These are phyloP conservation scores for Ramicandelaber brevisporus DNA, from an alignment of 192 early-diverging fungal species.

Conservation along the genomic window DNA sequence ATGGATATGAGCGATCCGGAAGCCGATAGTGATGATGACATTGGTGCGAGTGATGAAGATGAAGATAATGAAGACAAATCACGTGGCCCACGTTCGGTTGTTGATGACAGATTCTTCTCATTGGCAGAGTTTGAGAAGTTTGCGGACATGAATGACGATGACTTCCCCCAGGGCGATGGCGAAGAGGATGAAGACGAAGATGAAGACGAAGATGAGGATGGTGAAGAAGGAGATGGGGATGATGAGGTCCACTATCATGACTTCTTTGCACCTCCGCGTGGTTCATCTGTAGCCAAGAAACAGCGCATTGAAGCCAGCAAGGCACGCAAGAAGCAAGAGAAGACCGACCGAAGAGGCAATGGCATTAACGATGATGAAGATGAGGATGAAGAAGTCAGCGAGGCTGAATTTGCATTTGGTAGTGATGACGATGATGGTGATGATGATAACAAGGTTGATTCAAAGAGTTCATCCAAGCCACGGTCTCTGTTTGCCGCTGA, in stretches of 20 bases:
- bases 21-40: conserved; percentile 13
- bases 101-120: conserved; percentile 91
- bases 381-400: conserved; percentile 13
- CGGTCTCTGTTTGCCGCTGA: conserved; percentile 6
- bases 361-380: conserved; percentile 9
- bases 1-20: conserved; percentile 10
- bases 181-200: conserved; percentile 36
- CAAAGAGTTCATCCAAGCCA: conserved; percentile 4
- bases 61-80: conserved; percentile 10
- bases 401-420: conserved; percentile 23
- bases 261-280: conserved; percentile 51
- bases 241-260: conserved; percentile 58
- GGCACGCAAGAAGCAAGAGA: conserved; percentile 7
- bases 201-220: conserved; percentile 34
- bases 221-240: conserved; percentile 20
- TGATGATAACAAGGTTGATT: conserved; percentile 2
- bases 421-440: conserved; percentile 21
- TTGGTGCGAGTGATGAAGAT: conserved; percentile 14
- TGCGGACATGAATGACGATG: conserved; percentile 43
- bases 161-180: conserved; percentile 20
- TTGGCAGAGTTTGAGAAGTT: conserved; percentile 68
- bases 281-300: conserved; percentile 6
- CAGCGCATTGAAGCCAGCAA: neutral
- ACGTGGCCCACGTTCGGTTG: conserved; percentile 16
- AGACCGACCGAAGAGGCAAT: conserved; percentile 11